Evolutionary conservation across 345 rosid species (phyloP).

Genomic region (Syzygium aromaticum): DNA sequence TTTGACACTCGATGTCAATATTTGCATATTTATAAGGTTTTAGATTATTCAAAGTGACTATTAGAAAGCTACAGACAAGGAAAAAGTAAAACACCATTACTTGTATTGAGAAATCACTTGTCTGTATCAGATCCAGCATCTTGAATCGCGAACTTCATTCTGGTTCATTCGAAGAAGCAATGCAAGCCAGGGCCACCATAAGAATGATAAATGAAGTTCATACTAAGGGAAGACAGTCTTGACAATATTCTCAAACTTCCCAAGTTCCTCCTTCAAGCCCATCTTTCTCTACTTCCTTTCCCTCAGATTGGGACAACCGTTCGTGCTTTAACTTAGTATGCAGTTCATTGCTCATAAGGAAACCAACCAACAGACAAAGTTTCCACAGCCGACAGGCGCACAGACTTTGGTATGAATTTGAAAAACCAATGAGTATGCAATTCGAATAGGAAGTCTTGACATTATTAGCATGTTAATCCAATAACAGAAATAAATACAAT

Average conservation of each 20-base stretch:
- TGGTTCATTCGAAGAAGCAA: constrained; percentile 43
- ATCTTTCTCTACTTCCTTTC: neutral
- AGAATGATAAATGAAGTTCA: neutral
- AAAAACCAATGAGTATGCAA: neutral
- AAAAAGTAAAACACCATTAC: neutral
- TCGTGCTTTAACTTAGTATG: neutral
- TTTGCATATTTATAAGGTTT: neutral
- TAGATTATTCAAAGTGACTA: neutral
- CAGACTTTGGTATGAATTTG: neutral
- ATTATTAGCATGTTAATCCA: neutral
- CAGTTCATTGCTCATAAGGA: neutral
- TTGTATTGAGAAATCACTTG: neutral
- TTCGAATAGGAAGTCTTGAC: neutral
- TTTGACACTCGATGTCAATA: neutral
- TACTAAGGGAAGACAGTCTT: neutral
- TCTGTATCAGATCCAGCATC: constrained; percentile 20
- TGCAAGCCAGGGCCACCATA: neutral
- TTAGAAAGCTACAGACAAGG: neutral
- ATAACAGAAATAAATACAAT: neutral
- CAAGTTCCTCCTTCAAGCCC: neutral
- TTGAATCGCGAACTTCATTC: constrained; percentile 45
- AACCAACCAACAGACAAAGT: neutral
- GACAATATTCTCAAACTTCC: neutral
- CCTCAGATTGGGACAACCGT: neutral
- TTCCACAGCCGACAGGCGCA: neutral